Conservation (phyloP, 2,329 filamentous ascomycete genomes). For the Neophaeococcomyces mojaviensis region DNA sequence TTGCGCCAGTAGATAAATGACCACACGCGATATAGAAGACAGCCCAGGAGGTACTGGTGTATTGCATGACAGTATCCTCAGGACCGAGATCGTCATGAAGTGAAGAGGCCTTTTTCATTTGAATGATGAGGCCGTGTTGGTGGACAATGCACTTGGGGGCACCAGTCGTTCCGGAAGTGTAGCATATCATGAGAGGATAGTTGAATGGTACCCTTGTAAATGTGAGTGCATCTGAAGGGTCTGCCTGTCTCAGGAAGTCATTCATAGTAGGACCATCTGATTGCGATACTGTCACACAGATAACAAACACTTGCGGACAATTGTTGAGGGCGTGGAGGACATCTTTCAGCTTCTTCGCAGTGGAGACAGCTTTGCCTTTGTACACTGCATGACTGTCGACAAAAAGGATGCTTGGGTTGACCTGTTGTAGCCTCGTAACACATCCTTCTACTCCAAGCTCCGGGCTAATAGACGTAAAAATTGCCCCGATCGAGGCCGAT, state of each 20-base stretch:
- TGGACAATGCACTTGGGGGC: constrained; percentile 40
- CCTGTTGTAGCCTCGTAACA: constrained; percentile 32
- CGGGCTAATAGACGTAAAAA: constrained; percentile 37
- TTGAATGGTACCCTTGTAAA: constrained; percentile 35
- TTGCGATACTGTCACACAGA: background rate
- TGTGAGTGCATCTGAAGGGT: constrained; percentile 25
- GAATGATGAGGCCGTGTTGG: constrained; percentile 35
- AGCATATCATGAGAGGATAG: constrained; percentile 37
- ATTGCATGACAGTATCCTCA: constrained; percentile 37
- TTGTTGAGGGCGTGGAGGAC: constrained; percentile 5
- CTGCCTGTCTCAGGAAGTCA: constrained; percentile 27
- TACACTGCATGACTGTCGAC: constrained; percentile 29
- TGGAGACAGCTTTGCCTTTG: constrained; percentile 10
- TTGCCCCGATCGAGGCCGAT: constrained; percentile 34
- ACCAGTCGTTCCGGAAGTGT: constrained; percentile 36
- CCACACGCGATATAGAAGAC: constrained; percentile 38
- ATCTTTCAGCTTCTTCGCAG: constrained; percentile 6
- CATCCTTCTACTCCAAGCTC: constrained; percentile 33
- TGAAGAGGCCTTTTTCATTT: constrained; percentile 36
- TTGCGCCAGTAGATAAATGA: constrained; percentile 33
- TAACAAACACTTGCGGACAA: constrained; percentile 7
- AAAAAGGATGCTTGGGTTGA: constrained; percentile 33
- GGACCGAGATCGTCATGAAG: constrained; percentile 37
- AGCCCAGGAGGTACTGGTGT: constrained; percentile 40
- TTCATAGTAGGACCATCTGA: background rate